Percentiles rank a stretch among this genome's conserved stretches.
Conservation (phyloP, 805 yeast species). For the Blastobotrys mokoenaii region DNA sequence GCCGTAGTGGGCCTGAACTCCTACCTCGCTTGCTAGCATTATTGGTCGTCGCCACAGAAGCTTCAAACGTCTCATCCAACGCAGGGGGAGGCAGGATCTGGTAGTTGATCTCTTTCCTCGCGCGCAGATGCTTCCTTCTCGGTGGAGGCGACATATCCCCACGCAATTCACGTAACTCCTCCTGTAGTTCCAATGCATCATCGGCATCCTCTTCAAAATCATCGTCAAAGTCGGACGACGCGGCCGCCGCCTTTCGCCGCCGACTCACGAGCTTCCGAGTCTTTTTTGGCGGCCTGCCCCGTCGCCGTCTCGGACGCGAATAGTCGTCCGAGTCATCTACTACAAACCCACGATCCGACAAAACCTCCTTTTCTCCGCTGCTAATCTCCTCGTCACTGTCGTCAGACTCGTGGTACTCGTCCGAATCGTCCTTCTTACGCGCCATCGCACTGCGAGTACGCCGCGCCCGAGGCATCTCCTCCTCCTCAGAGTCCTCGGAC, state of each 20-base stretch:
- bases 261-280: not conserved
- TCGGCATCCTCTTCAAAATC: slow-evolving; percentile 6
- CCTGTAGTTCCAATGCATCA: slow-evolving; percentile 8
- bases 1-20: slow-evolving; percentile 38
- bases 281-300: slow-evolving; percentile 1
- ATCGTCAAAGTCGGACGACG: slow-evolving; percentile 6
- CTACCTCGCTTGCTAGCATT: slow-evolving; percentile 18
- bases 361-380: slow-evolving; percentile 7
- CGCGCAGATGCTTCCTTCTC: slow-evolving; percentile 37
- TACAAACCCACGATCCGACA: slow-evolving; percentile 4
- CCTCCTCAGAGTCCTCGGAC: slow-evolving; percentile 5
- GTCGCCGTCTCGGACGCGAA: slow-evolving; percentile 1
- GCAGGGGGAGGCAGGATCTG: slow-evolving; percentile 72
- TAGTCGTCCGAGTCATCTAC: slow-evolving; percentile 8
- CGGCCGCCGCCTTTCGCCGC: not conserved
- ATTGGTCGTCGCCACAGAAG: slow-evolving; percentile 23
- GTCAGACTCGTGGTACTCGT: slow-evolving; percentile 2
- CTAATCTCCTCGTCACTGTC: slow-evolving; percentile 1
- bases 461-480: slow-evolving; percentile 5
- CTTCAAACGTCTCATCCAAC: slow-evolving; percentile 28
- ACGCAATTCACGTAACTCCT: slow-evolving; percentile 18
- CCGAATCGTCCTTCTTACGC: not conserved
- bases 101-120: slow-evolving; percentile 68
- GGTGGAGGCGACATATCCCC: slow-evolving; percentile 39
- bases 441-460: not conserved